A percentile compares a stretch with the other conserved stretches of the same genome.
Conservation (phyloP, 352 stramenopile species). For the Peronospora destructor region DNA sequence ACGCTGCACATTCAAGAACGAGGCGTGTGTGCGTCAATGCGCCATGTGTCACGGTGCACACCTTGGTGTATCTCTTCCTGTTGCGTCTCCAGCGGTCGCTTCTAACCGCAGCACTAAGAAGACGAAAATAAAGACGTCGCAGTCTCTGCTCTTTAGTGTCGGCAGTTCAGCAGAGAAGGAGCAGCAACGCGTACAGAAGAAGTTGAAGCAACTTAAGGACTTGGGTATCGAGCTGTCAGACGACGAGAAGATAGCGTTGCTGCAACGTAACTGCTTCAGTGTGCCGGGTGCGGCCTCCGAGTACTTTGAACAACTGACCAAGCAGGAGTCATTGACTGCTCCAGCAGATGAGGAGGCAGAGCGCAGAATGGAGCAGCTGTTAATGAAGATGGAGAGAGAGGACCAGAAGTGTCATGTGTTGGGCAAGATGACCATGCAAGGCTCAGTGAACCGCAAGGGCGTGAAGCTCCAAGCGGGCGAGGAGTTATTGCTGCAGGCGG, state of each 20-base stretch:
- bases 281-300: constrained; percentile 58
- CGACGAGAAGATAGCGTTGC: constrained; percentile 42
- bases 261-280: constrained; percentile 71
- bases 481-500: constrained; percentile 49
- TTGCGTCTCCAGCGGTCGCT: constrained; percentile 1
- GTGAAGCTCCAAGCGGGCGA: constrained; percentile 36
- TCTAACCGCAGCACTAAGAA: constrained; percentile 8
- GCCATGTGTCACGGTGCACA: constrained; percentile 44
- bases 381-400: constrained; percentile 20
- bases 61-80: not conserved
- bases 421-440: constrained; percentile 39
- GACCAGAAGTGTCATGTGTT: constrained; percentile 32
- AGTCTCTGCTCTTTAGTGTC: constrained; percentile 44
- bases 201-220: constrained; percentile 69
- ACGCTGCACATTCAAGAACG: constrained; percentile 76
- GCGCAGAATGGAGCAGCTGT: constrained; percentile 28
- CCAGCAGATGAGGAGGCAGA: constrained; percentile 17
- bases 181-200: constrained; percentile 46
- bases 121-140: constrained; percentile 7
- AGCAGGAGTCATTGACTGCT: constrained; percentile 2
- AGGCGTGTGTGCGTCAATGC: constrained; percentile 27
- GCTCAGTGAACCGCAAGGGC: constrained; percentile 41
- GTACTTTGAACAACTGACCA: constrained; percentile 58
- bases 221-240: constrained; percentile 61
- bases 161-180: constrained; percentile 65